Percentiles rank a stretch among this genome's conserved stretches.
These are phyloP conservation scores for Phaseolus lunatus DNA, from an alignment of 306 rosid species.

Conservation along the genomic window DNA sequence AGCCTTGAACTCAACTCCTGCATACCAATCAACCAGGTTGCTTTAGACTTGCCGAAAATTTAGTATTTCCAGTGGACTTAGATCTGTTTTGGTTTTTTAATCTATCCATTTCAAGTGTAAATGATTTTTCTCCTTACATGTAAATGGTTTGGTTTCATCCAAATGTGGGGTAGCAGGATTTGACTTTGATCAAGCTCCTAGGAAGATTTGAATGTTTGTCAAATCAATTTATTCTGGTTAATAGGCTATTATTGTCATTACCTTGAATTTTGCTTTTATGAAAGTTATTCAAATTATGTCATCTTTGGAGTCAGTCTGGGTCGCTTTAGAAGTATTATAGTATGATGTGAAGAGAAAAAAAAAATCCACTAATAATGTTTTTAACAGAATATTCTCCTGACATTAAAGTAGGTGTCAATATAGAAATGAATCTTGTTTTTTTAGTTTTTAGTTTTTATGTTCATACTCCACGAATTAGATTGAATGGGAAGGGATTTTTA, in stretches of 20 bases:
- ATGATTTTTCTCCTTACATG: slow-evolving; percentile 38
- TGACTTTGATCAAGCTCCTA: slow-evolving; percentile 19
- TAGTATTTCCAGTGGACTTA: slow-evolving; percentile 33
- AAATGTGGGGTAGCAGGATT: slow-evolving; percentile 9
- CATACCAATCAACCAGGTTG: slow-evolving; percentile 24
- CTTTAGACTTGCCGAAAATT: slow-evolving; percentile 34
- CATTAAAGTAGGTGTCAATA: background rate
- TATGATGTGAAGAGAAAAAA: background rate
- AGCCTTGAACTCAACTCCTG: slow-evolving; percentile 49
- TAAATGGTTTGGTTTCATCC: slow-evolving; percentile 37
- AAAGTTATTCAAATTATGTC: background rate
- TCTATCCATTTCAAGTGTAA: slow-evolving; percentile 46
- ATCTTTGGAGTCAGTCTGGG: background rate
- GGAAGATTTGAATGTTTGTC: background rate
- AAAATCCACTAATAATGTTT: background rate
- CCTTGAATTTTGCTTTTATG: background rate
- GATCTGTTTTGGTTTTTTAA: slow-evolving; percentile 9
- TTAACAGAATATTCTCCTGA: background rate
- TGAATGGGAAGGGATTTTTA: too few species aligned
- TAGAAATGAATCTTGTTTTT: background rate
- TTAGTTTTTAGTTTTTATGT: background rate
- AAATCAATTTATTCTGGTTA: slow-evolving; percentile 6
- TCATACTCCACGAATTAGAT: background rate
- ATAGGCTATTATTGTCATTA: background rate
- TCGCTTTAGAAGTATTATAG: background rate